phyloP scores from a whole-genome alignment of 495 filamentous ascomycete species.

The Aspergillus egyptiacus region DNA sequence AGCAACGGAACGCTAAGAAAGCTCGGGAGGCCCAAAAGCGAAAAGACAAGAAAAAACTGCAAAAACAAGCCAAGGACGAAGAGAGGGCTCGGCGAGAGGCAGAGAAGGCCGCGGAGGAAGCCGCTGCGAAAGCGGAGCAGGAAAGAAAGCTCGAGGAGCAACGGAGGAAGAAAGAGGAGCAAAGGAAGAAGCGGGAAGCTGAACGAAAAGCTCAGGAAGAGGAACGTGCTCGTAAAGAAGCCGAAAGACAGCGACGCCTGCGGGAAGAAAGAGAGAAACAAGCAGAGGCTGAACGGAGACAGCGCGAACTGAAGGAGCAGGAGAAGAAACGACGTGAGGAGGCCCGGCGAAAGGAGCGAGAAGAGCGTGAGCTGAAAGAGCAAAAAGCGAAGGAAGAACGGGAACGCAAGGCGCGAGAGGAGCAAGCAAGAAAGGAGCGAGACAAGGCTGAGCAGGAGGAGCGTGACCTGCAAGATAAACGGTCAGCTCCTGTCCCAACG shows the following conservation, averaged over 20 bases:
- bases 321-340: slow-evolving; percentile 67
- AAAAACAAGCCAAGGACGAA: slow-evolving; percentile 82
- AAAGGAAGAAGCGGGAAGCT: slow-evolving; percentile 85
- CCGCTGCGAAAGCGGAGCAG: slow-evolving; percentile 66
- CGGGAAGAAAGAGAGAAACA: slow-evolving; percentile 81
- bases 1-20: slow-evolving; percentile 83
- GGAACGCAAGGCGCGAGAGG: slow-evolving; percentile 60
- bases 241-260: slow-evolving; percentile 66
- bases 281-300: slow-evolving; percentile 66
- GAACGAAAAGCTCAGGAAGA: slow-evolving; percentile 87
- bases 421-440: slow-evolving; percentile 50
- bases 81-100: slow-evolving; percentile 81
- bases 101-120: slow-evolving; percentile 88
- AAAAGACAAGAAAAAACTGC: slow-evolving; percentile 80
- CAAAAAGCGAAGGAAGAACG: slow-evolving; percentile 61
- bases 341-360: slow-evolving; percentile 55
- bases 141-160: slow-evolving; percentile 77
- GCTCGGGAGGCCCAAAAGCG: slow-evolving; percentile 87
- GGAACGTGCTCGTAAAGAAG: slow-evolving; percentile 72
- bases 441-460: slow-evolving; percentile 50
- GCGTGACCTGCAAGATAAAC: slow-evolving; percentile 40
- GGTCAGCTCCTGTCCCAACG: slow-evolving; percentile 49
- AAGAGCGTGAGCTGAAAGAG: slow-evolving; percentile 72
- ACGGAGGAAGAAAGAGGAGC: slow-evolving; percentile 74
- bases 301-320: slow-evolving; percentile 63